Base-by-base conservation (phyloP, 331 rosid genomes). In the Rosa hybrid region DNA sequence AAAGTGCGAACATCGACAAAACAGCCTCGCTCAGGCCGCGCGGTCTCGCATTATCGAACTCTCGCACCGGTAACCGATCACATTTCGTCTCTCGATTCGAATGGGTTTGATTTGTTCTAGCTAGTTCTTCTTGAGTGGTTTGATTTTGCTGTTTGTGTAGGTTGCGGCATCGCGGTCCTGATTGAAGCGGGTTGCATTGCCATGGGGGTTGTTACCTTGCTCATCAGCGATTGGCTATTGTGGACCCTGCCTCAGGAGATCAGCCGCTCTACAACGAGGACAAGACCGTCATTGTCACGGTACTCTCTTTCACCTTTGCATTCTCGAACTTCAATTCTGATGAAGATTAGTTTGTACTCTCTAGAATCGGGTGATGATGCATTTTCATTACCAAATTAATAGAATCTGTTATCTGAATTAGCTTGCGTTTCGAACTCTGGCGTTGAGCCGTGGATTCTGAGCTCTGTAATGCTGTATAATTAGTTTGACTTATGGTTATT, bases 131-230 rank as follows among this genome's bases (percentile, higher is more conserved):
- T 34, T 39, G 54, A 27, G 44, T 12, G 8, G 13, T 63, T 63
- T 63, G 69, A 63, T 18, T 34, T 13, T 6, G 8, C 16, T 84
- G 81, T 62, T 3, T 2, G 23, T 83, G 75, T 56, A 94, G 98
- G 82, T 81, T 95, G 81, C 85, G 89, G 57, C 99, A 95, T 77
- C 86, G 99, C 86, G 99, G 98, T 65, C 99, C 99, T 78, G 98
- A 95, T 64, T 95, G 99, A 98, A 96, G 99, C 82, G 99, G 99
- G 16, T 68, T 96, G 89, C 98, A 93, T 78, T 93, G 91, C 79
- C 82, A 90, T 74, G 93, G 80, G 12, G 82, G 93, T 78, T 89
- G 88, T 72, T 95, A 88, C 85, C 96, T 95, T 75, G 96, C 99
- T 75, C 99, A 95, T 84, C 99, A 93, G 77, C 84, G 99, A 1